Percentiles rank a stretch among this genome's conserved stretches.
Conservation (phyloP, 805 yeast genomes). For the Yamadazyma phyllophila region DNA sequence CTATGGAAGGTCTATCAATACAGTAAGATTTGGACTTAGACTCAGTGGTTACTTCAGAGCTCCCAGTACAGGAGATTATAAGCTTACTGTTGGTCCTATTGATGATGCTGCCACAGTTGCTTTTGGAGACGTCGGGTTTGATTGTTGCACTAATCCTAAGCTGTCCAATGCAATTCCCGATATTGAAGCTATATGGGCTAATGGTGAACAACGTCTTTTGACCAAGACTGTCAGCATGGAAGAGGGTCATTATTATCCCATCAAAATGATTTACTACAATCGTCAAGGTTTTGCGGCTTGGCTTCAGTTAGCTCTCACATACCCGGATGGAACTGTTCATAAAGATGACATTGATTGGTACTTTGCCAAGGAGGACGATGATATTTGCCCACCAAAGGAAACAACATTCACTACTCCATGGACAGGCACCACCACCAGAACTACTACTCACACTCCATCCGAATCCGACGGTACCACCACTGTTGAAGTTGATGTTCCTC, state of each 20-base stretch:
- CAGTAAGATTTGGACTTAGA: slow-evolving; percentile 4
- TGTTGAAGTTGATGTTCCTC: background rate
- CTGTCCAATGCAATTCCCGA: background rate
- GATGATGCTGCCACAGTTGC: background rate
- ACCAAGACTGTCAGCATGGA: background rate
- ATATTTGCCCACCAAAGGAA: background rate
- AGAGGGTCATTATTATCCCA: background rate
- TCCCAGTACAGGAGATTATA: slow-evolving; percentile 3
- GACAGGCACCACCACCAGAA: background rate
- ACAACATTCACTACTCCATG: background rate
- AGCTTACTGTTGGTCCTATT: background rate
- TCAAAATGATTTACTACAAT: background rate
- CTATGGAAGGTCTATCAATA: slow-evolving; percentile 1
- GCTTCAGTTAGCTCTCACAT: background rate
- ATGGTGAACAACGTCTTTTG: background rate
- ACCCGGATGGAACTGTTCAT: background rate
- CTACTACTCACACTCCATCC: too few relatives aligned
- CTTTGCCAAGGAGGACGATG: background rate
- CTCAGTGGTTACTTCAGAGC: slow-evolving; percentile 7
- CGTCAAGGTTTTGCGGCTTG: background rate
- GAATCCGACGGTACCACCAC: background rate
- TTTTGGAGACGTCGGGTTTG: slow-evolving; percentile 5
- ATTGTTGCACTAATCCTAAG: slow-evolving; percentile 5
- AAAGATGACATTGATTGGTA: background rate
- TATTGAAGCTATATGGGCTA: too few relatives aligned